Evolutionary conservation across 495 filamentous ascomycete species (phyloP).

Genomic region (Alectoria sarmentosa): DNA sequence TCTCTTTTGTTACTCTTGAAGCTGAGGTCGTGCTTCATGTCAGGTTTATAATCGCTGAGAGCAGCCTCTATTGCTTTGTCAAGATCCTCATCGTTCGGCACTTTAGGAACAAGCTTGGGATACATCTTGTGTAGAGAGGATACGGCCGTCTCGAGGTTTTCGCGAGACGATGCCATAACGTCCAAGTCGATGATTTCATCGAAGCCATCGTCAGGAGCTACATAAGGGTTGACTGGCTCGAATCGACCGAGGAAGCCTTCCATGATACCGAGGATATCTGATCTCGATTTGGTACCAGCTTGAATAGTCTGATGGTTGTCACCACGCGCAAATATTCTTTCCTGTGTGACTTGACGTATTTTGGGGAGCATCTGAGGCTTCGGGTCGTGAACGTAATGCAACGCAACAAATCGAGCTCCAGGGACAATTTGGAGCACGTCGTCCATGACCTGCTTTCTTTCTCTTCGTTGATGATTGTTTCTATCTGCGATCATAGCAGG

Average conservation of each 20-base stretch:
- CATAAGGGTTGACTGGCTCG: constrained; percentile 58
- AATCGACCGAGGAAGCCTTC: constrained; percentile 86
- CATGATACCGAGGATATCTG: constrained; percentile 84
- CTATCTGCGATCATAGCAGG: constrained; percentile 84
- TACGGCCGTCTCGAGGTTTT: constrained; percentile 80
- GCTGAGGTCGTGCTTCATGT: constrained; percentile 64
- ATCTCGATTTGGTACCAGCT: constrained; percentile 53
- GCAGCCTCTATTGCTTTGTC: constrained; percentile 73
- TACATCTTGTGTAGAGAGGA: constrained; percentile 59
- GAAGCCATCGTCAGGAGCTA: constrained; percentile 65
- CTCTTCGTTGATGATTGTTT: constrained; percentile 86
- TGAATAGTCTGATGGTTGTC: constrained; percentile 99
- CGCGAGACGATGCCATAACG: constrained; percentile 63
- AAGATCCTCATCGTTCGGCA: constrained; percentile 67
- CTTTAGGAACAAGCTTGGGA: constrained; percentile 62
- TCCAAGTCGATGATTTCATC: constrained; percentile 82
- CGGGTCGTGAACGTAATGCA: constrained; percentile 82
- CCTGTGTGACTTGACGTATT: constrained; percentile 67
- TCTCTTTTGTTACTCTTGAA: constrained; percentile 38
- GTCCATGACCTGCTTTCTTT: constrained; percentile 77
- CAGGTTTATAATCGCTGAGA: constrained; percentile 69
- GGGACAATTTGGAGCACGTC: constrained; percentile 58
- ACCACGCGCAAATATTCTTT: constrained; percentile 74
- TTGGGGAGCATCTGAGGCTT: constrained; percentile 45
- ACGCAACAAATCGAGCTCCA: constrained; percentile 70